Evolutionary conservation across 1,284 basidiomycete species (phyloP).

Genomic region (Papiliotrema nemorosa): DNA sequence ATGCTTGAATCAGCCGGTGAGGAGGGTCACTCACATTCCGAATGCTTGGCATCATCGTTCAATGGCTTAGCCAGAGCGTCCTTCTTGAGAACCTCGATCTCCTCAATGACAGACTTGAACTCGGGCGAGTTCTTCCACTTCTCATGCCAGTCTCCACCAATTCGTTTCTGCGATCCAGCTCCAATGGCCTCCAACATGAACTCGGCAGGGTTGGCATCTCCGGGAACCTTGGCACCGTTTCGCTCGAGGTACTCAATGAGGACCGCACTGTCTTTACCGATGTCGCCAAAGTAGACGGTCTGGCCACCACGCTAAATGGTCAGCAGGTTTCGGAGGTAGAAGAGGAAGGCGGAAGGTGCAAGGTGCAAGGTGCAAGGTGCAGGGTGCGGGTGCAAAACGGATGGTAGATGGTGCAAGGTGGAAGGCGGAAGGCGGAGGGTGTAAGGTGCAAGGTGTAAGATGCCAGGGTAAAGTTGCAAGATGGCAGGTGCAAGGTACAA

Average conservation of each 20-base stretch:
- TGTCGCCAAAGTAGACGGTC: slow-evolving; percentile 54
- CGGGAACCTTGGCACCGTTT: slow-evolving; percentile 54
- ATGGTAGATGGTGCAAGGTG: too few relatives aligned
- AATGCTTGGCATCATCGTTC: slow-evolving; percentile 30
- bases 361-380: too few relatives aligned
- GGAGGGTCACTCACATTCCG: slow-evolving; percentile 20
- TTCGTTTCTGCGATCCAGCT: slow-evolving; percentile 62
- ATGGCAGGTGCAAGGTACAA: too few relatives aligned
- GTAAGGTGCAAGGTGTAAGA: too few relatives aligned
- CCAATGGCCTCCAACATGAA: slow-evolving; percentile 62
- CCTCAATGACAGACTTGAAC: slow-evolving; percentile 43
- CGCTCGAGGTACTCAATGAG: slow-evolving; percentile 57
- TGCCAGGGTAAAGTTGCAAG: too few relatives aligned
- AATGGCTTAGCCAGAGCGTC: slow-evolving; percentile 48
- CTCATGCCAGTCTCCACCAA: slow-evolving; percentile 71
- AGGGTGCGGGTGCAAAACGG: too few relatives aligned
- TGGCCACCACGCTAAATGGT: slow-evolving; percentile 48
- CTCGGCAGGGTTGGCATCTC: slow-evolving; percentile 56
- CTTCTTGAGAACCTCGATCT: slow-evolving; percentile 52
- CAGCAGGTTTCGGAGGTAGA: too few relatives aligned
- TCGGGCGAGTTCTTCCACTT: slow-evolving; percentile 61
- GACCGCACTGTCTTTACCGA: slow-evolving; percentile 54
- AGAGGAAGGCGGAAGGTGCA: too few relatives aligned
- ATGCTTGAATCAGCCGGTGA: too few relatives aligned
- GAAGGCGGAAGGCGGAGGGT: too few relatives aligned